Evolutionary conservation across 495 filamentous ascomycete species (phyloP), one percentile per base, ranked within the genome.

Genomic region (Aspergillus panamensis): DNA sequence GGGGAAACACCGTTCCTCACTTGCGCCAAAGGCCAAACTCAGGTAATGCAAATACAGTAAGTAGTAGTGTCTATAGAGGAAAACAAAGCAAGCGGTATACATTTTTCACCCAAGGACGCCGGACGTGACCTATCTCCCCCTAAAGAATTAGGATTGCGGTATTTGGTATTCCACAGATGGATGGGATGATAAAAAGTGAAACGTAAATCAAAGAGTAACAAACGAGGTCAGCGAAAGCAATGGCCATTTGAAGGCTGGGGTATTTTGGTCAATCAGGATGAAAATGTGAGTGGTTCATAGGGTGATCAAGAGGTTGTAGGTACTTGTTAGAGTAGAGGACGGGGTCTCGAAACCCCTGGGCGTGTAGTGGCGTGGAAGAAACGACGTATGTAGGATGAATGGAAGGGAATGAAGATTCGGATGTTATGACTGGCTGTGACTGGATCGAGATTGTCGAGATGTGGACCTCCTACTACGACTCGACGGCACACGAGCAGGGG

Each of bases 371-470:
- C 10, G 48, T 29, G 6, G 25, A 33, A 8, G 25, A n/a, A 3
- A 21, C 33, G 13, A 35, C 35, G 35, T 39, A 39, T 39, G 35
- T 39, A 39, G 35, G 10, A 13, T 39, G 8, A 3, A 39, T 10
- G 35, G 14, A 39, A 45, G 42, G 0, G 30, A 33, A 50, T 43
- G 14, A 13, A 39, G 10, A 5, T 30, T 16, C 16, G 29, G 30
- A 59, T 49, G 39, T 56, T 30, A 62, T 29, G 57, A 32, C 33
- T 71, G 69, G 45, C 72, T 74, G 14, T 70, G 66, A 48, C 70
- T 75, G 8, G 75, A 74, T 40, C 68, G 68, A 30, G 75, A 77
- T 47, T 66, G 75, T 30, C 70, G 65, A 35, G 76, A 79, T 40
- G 69, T 59, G 3, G 73, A 74, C 19, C 70, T 61, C 55, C 69